phyloP scores from a whole-genome alignment of 129 eudicot species.

The Flaveria sonorensis region DNA sequence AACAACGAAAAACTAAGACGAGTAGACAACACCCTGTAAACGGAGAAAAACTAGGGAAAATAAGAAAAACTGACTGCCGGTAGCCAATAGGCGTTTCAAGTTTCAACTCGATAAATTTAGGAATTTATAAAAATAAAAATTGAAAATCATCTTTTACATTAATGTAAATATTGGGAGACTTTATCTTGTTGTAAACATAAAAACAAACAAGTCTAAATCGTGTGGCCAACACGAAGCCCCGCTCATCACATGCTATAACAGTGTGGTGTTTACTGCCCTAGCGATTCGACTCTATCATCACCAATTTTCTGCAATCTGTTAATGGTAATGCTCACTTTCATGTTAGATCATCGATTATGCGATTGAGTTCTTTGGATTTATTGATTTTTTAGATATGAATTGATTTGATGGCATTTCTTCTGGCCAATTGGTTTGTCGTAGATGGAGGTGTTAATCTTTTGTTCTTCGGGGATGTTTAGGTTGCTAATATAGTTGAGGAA shows the following conservation, averaged over 20 bases:
- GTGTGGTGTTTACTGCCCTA: constrained; percentile 25
- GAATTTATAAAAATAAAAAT: too few relatives aligned
- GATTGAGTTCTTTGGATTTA: constrained; percentile 5
- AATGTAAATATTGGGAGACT: background rate
- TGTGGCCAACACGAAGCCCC: constrained; percentile 29
- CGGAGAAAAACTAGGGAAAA: too few relatives aligned
- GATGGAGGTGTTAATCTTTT: background rate
- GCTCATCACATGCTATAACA: constrained; percentile 22
- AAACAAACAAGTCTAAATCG: constrained; percentile 6
- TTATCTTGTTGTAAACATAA: constrained; percentile 5
- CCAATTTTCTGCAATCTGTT: constrained; percentile 13
- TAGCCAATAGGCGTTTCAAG: too few relatives aligned
- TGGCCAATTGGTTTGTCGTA: background rate
- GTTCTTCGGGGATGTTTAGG: background rate
- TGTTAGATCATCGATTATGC: background rate
- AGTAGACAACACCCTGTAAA: too few relatives aligned
- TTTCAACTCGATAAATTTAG: too few relatives aligned
- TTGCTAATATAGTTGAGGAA: background rate
- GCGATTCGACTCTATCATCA: constrained; percentile 5
- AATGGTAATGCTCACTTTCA: constrained; percentile 29
- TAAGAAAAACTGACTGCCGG: too few relatives aligned
- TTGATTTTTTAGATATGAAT: background rate
- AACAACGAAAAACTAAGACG: too few relatives aligned
- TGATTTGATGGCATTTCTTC: background rate
- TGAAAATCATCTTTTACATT: background rate